Conservation (phyloP, 2,329 filamentous ascomycete genomes). For the Dendryphion nanum region DNA sequence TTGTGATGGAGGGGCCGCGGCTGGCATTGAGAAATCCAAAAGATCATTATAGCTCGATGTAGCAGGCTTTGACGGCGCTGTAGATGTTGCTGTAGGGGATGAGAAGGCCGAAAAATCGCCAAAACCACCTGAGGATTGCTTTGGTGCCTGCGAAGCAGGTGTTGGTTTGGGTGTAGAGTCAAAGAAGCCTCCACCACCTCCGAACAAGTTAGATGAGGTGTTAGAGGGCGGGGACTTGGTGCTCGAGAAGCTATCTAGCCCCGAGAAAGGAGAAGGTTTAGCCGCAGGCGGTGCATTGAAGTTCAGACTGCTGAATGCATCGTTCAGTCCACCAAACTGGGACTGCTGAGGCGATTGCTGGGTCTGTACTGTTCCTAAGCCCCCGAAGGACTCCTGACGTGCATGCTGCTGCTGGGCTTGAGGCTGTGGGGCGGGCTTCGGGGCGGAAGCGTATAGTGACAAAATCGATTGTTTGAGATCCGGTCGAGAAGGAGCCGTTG, state of each 20-base stretch:
- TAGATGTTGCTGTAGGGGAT: constrained; percentile 49
- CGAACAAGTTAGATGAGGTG: constrained; percentile 48
- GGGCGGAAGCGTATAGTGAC: constrained; percentile 84
- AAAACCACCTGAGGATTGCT: constrained; percentile 55
- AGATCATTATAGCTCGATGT: constrained; percentile 65
- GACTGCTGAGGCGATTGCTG: constrained; percentile 41
- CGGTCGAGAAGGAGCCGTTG: constrained; percentile 70
- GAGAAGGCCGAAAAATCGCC: constrained; percentile 66
- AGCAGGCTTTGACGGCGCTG: constrained; percentile 47
- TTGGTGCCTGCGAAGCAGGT: constrained; percentile 40
- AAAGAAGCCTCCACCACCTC: constrained; percentile 79
- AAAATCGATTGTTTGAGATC: constrained; percentile 97
- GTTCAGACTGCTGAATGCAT: constrained; percentile 74
- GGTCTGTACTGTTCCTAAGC: constrained; percentile 42
- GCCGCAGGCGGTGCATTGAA: constrained; percentile 53
- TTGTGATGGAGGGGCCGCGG: constrained; percentile 31
- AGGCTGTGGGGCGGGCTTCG: constrained; percentile 67
- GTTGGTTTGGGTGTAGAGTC: constrained; percentile 64
- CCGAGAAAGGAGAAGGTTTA: constrained; percentile 65
- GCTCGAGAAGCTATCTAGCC: constrained; percentile 55
- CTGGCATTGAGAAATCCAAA: constrained; percentile 64
- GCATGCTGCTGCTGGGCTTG: constrained; percentile 54
- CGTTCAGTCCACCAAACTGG: constrained; percentile 66
- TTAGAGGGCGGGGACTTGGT: constrained; percentile 37
- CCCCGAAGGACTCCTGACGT: constrained; percentile 48